Conservation (phyloP, 345 rosid genomes). For the Pistacia vera region DNA sequence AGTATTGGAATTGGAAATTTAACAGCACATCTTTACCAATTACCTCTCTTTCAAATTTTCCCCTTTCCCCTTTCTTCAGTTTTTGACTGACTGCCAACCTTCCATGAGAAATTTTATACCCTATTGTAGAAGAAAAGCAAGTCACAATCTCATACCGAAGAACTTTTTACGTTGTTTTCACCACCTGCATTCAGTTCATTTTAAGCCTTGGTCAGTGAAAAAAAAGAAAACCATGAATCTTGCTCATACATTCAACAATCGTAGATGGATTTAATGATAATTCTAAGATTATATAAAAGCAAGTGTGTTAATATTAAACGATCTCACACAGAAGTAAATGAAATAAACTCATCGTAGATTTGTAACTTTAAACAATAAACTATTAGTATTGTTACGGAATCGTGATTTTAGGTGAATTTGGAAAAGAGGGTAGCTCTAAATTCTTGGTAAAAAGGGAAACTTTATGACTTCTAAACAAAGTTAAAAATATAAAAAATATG, state of each 20-base stretch:
- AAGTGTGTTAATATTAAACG: no score
- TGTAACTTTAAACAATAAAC: no score
- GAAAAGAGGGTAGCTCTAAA: not conserved
- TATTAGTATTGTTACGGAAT: no score
- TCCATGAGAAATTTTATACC: slow-evolving; percentile 17
- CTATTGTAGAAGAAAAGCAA: slow-evolving; percentile 15
- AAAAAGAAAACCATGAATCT: no score
- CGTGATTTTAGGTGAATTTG: not conserved
- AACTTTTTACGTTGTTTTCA: not conserved
- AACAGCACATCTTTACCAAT: not conserved
- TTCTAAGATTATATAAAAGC: no score
- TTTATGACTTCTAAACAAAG: not conserved
- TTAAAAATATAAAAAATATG: not conserved
- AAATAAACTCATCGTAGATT: no score
- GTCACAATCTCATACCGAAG: slow-evolving; percentile 11
- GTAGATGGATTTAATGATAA: no score
- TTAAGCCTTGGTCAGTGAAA: not conserved
- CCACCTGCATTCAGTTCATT: slow-evolving; percentile 7
- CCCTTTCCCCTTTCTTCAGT: not conserved
- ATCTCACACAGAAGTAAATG: no score
- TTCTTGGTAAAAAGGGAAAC: not conserved
- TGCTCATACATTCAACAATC: no score
- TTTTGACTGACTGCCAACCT: slow-evolving; percentile 8
- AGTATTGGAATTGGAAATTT: slow-evolving; percentile 12
- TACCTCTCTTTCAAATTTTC: not conserved